Conservation (phyloP, 345 rosid species). For the Citrus medica region DNA sequence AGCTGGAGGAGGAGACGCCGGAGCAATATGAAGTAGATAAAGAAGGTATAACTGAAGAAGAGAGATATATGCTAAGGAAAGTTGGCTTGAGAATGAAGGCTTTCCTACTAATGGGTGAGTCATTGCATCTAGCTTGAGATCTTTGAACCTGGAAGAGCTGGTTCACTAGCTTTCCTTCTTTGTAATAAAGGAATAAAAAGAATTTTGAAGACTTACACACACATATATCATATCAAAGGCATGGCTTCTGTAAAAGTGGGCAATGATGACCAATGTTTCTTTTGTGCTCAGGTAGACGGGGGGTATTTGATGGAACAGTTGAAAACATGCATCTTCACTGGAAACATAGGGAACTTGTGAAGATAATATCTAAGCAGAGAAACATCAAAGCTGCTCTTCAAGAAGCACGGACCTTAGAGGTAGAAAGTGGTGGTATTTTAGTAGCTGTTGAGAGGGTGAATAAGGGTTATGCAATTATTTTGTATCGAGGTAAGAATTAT, state of each 20-base stretch:
- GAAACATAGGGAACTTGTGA: conserved; percentile 97
- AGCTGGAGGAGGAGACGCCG: conserved; percentile 48
- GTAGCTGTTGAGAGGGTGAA: conserved; percentile 80
- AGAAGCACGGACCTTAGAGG: conserved; percentile 69
- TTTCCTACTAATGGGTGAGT: conserved; percentile 82
- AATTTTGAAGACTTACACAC: background rate
- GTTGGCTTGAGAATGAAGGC: conserved; percentile 94
- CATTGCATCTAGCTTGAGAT: background rate
- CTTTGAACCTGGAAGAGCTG: conserved; percentile 5
- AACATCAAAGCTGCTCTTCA: conserved; percentile 53
- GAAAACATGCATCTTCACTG: conserved; percentile 99
- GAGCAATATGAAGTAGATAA: conserved; percentile 60
- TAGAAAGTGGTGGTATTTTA: conserved; percentile 91
- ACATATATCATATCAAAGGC: background rate
- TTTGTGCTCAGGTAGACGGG: conserved; percentile 71
- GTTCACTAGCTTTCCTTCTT: background rate
- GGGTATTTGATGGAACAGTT: conserved; percentile 83
- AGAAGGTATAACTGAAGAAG: conserved; percentile 85
- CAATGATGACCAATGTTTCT: conserved; percentile 18
- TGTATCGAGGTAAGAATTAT: conserved; percentile 95
- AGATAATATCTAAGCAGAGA: conserved; percentile 63
- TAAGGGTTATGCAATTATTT: conserved; percentile 80
- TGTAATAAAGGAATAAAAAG: background rate
- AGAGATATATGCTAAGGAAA: conserved; percentile 87
- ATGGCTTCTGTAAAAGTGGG: background rate